Evolutionary conservation across 495 filamentous ascomycete species (phyloP), one percentile per base, ranked within the genome.

Genomic region (Schizothecium vesticola): DNA sequence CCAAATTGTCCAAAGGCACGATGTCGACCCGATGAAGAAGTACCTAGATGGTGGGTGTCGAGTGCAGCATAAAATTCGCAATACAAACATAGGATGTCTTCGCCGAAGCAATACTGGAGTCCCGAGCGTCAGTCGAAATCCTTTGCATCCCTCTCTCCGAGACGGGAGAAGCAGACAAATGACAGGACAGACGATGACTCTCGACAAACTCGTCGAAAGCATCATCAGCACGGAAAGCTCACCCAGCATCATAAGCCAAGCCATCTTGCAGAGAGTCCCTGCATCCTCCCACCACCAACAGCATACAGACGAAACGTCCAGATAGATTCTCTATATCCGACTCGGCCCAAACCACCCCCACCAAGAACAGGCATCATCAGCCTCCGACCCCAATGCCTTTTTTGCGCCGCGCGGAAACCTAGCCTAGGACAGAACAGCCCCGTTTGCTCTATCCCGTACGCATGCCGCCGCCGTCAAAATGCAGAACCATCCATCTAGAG

Each of bases 301-400:
- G 55, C 0, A n/a, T 51, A 12, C 19, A 51, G 43, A 31, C 60
- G 25, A 28, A 36, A 31, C 28, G 12, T 33, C 56, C 66, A 51
- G 62, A 26, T 29, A 28, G 43, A 57, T 62, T 51, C 28, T 43
- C 60, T 64, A 63, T 59, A 59, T 28, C 28, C 61, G 51, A 23
- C 51, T 25, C 19, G 33, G 43, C 61, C 51, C 59, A 36, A 6
- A 22, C 28, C 28, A 59, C 25, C 28, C 59, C 12, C 16, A 7
- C 43, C 19, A 51, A 51, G n/a, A 60, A 61, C 11, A 11, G 56
- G 56, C 72, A 72, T 70, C 56, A 72, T 72, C 63, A 72, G 67
- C 65, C 70, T 66, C 66, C 66, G 63, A 74, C 67, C 67, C 63
- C 57, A 72, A 73, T 68, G 66, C 66, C 69, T 5, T 51, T 51